Evolutionary conservation across 2,329 filamentous ascomycete genomes (phyloP), one percentile per base, ranked within the genome.

Genomic region (Microdochium bolleyi): DNA sequence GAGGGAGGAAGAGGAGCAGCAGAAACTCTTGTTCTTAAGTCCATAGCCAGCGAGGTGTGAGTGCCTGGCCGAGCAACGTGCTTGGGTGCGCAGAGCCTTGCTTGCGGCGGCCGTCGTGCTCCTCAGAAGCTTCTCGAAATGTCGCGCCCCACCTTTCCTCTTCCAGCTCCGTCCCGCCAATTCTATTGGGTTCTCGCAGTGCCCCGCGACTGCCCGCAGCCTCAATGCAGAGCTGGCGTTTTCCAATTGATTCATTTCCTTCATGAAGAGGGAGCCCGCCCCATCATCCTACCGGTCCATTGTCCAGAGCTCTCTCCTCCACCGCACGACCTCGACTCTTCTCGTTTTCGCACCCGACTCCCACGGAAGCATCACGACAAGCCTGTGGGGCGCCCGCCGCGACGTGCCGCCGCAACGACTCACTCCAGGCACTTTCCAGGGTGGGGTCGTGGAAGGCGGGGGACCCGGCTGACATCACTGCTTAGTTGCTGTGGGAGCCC

Each of bases 111-210:
- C 13, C 41, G 41, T 46, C 41, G 41, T 46, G 41, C 41, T 49
- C 25, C 48, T 30, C 48, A 49, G 48, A 49, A 49, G 48, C 48
- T 49, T 49, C 48, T 49, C 24, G 48, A 49, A 49, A 49, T 49
- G 24, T 25, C 24, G 24, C 13, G 48, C 25, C 24, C 24, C 48
- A 27, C 25, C 48, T n/a, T 25, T 22, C 48, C 24, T 30, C 24
- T 30, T 49, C 24, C 24, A 49, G 48, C 14, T 9, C 14, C n/a
- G n/a, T 49, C 48, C 24, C 21, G 48, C 25, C 24, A 5, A 8
- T 30, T 27, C 48, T 19, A 49, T 25, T 30, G 24, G 48, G 3
- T 49, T 49, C 48, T 5, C 48, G 48, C 48, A 25, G 48, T 30
- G 24, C 24, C 48, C 24, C 24, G 48, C 48, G 48, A 3, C 14